phyloP scores from a whole-genome alignment of 331 rosid species.

The Spiraea crenata region DNA sequence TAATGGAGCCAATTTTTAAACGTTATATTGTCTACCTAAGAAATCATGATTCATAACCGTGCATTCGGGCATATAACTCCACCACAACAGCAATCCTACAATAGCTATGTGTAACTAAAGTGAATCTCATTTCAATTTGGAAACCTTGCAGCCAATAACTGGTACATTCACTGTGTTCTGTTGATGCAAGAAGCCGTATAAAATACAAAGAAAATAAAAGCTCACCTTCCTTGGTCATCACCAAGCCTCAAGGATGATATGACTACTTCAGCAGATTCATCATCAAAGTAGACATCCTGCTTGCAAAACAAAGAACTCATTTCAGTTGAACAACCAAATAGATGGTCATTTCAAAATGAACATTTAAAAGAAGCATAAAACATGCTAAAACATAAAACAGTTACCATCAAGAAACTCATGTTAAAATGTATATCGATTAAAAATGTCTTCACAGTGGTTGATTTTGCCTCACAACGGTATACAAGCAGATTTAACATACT shows the following conservation, averaged over 20 bases:
- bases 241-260: conserved; percentile 92
- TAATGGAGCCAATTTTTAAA: too few species aligned
- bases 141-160: neutral
- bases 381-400: too few species aligned
- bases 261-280: conserved; percentile 96
- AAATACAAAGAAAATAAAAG: conserved; percentile 23
- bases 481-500: neutral
- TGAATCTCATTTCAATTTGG: neutral
- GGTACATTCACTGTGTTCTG: neutral
- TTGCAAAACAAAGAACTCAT: conserved; percentile 8
- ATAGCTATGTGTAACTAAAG: neutral
- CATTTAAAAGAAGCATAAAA: neutral
- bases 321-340: too few species aligned
- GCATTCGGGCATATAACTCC: too few species aligned
- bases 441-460: neutral
- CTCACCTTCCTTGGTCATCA: conserved; percentile 97
- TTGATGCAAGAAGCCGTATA: neutral
- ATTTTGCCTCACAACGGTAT: neutral
- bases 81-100: too few species aligned
- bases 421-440: neutral
- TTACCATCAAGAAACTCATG: too few species aligned
- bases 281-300: conserved; percentile 96
- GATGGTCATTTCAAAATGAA: conserved; percentile 6
- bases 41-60: too few species aligned
- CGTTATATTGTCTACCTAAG: too few species aligned